These are phyloP conservation scores for Colletotrichum sidae DNA, from an alignment of 2,329 filamentous ascomycete genomes.

Conservation along the genomic window DNA sequence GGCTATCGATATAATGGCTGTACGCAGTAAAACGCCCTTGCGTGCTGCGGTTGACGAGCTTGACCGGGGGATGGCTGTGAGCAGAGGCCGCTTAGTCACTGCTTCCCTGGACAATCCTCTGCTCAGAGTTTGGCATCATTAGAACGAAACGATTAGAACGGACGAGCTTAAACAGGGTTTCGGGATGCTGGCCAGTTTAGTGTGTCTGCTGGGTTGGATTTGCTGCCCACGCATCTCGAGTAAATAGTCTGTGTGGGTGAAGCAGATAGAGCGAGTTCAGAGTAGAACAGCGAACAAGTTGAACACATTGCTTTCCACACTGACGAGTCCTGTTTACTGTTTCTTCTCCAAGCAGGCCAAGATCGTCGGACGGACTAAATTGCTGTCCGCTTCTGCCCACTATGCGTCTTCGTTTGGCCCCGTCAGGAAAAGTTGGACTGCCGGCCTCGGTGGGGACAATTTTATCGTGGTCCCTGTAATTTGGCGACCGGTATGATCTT, in stretches of 20 bases:
- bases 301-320: neutral
- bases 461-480: constrained; percentile 9
- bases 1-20: neutral
- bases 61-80: neutral
- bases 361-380: constrained; percentile 4
- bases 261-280: neutral
- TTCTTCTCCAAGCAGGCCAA: neutral
- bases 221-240: no score
- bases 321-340: neutral
- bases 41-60: neutral
- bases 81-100: constrained; percentile 5
- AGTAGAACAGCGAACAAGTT: neutral
- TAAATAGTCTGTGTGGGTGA: neutral
- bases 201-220: neutral
- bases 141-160: no score
- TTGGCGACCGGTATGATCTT: neutral
- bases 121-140: no score
- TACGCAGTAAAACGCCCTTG: constrained; percentile 10
- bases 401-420: neutral
- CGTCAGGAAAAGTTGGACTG: neutral
- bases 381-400: constrained; percentile 12
- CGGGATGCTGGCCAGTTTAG: neutral
- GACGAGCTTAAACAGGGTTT: neutral
- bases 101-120: neutral
- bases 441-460: neutral